phyloP scores from a whole-genome alignment of 169 alveolate genomes.

The Eimeria mitis region DNA sequence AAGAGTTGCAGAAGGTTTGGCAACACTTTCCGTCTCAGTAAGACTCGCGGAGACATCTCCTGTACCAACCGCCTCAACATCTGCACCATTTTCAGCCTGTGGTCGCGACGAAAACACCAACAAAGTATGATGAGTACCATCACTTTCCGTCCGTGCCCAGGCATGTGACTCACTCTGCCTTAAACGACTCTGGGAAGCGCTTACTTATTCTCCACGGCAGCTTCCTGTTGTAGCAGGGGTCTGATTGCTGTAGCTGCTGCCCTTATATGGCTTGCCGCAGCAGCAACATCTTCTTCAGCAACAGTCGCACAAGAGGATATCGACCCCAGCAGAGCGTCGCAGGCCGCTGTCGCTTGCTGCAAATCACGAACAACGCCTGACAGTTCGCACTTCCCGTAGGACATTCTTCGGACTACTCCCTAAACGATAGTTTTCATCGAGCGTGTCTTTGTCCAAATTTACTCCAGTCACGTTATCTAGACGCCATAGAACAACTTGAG shows the following conservation, averaged over 20 bases:
- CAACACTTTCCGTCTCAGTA: slow-evolving; percentile 41
- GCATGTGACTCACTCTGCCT: too few species aligned
- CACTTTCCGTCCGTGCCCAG: background rate
- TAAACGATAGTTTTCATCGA: background rate
- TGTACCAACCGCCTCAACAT: slow-evolving; percentile 40
- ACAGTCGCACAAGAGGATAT: slow-evolving; percentile 22
- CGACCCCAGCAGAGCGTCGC: slow-evolving; percentile 6
- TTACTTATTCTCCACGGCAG: slow-evolving; percentile 44
- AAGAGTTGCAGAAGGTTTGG: slow-evolving; percentile 66
- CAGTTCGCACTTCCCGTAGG: background rate
- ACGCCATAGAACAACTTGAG: background rate
- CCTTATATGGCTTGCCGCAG: slow-evolving; percentile 42
- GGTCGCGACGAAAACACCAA: background rate
- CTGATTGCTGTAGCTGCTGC: slow-evolving; percentile 42
- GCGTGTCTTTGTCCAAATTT: background rate
- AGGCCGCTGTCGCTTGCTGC: slow-evolving; percentile 63
- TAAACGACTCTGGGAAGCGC: background rate
- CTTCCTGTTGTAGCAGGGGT: slow-evolving; percentile 42
- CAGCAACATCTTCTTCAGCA: slow-evolving; percentile 30
- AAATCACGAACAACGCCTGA: background rate
- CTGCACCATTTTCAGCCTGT: slow-evolving; percentile 22
- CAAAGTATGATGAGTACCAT: background rate
- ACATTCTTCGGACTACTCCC: background rate
- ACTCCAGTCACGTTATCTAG: background rate
- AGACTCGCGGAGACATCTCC: slow-evolving; percentile 51